phyloP scores from a whole-genome alignment of 768 basidiomycete species.

The Cytidiella melzeri region DNA sequence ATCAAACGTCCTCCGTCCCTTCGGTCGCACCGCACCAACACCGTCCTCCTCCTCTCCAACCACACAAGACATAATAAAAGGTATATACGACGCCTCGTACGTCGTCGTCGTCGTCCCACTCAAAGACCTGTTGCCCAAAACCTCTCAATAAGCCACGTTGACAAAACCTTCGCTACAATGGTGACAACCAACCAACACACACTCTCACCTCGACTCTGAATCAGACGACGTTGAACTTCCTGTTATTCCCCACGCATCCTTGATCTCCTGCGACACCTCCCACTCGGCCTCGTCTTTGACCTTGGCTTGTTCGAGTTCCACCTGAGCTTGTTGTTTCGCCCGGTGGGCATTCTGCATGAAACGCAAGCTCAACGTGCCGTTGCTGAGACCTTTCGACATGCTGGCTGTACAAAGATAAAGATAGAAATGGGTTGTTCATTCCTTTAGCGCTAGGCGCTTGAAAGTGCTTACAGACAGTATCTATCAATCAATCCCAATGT shows the following conservation, averaged over 20 bases:
- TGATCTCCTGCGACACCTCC: slow-evolving; percentile 49
- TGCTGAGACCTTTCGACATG: slow-evolving; percentile 47
- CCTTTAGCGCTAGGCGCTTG: no score
- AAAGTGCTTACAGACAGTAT: no score
- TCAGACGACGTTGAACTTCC: slow-evolving; percentile 1
- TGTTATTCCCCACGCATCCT: slow-evolving; percentile 45
- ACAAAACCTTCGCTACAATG: no score
- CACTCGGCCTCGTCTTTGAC: slow-evolving; percentile 61
- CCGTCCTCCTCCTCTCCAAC: no score
- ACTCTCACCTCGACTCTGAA: no score
- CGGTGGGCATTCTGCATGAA: slow-evolving; percentile 72
- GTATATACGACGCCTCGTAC: slow-evolving; percentile 60
- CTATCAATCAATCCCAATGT: no score
- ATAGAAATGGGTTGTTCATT: no score
- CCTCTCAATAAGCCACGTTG: no score
- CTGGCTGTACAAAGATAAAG: not conserved
- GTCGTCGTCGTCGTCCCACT: slow-evolving; percentile 29
- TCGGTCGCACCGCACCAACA: no score
- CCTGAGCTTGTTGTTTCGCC: slow-evolving; percentile 43
- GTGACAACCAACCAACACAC: no score
- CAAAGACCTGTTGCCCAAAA: no score
- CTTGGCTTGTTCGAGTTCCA: slow-evolving; percentile 45
- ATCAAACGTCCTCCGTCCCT: slow-evolving; percentile 48
- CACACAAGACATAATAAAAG: slow-evolving; percentile 50
- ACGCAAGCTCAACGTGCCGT: slow-evolving; percentile 55